Percentiles rank a stretch among this genome's conserved stretches.
phyloP scores from a whole-genome alignment of 2,329 filamentous ascomycete genomes.

The Lecanicillium sp. region DNA sequence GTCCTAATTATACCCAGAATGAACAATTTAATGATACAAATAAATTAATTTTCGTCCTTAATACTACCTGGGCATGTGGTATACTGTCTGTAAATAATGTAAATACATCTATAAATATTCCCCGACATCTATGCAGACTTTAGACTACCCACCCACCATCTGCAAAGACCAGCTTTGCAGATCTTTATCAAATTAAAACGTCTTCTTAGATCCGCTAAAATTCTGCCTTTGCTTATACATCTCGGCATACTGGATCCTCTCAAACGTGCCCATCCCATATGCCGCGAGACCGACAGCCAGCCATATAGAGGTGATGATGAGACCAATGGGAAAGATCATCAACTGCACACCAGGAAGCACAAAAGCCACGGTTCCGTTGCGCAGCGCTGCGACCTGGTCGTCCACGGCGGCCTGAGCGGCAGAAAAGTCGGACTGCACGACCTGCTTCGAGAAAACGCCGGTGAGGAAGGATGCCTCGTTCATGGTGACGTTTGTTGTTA shows the following conservation, averaged over 20 bases:
- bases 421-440: conserved; percentile 42
- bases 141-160: no score
- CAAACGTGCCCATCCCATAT: conserved; percentile 58
- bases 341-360: conserved; percentile 61
- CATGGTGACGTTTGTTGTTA: conserved; percentile 58
- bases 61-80: no score
- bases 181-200: neutral
- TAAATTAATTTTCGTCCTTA: no score
- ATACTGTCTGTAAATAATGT: no score
- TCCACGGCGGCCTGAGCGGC: conserved; percentile 43
- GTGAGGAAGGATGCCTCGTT: conserved; percentile 65
- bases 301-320: conserved; percentile 61
- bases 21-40: conserved; percentile 2
- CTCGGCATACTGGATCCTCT: conserved; percentile 59
- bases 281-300: conserved; percentile 45
- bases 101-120: no score
- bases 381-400: conserved; percentile 33
- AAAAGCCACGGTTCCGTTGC: conserved; percentile 52
- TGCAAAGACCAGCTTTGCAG: no score
- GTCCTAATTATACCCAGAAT: conserved; percentile 9
- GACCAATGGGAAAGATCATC: conserved; percentile 61
- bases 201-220: neutral
- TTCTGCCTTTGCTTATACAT: conserved; percentile 42
- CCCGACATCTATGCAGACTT: no score
- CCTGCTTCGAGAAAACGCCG: conserved; percentile 58